Evolutionary conservation across 2,329 filamentous ascomycete species (phyloP), one percentile per base, ranked within the genome.

Genomic region (Neospermospora avenae): DNA sequence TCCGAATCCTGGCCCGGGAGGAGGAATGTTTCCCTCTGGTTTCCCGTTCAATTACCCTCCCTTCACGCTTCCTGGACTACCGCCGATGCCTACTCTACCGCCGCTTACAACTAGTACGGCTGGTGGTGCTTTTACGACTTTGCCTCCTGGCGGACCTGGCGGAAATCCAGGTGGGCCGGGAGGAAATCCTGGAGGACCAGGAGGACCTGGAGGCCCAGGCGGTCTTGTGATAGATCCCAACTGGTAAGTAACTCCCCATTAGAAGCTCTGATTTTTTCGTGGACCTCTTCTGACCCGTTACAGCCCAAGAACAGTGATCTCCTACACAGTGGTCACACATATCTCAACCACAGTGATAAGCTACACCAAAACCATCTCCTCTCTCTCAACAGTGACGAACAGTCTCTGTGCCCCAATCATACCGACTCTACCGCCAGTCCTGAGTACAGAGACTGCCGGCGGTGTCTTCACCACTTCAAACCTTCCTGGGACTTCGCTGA

Each of bases 391-490:
- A n/a, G 28, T 54, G 35, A 54, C 51, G 5, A 54, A 54, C 37
- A 54, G 35, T 42, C 4, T 54, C 22, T 54, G 35, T 28, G 51
- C 20, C 20, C 51, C 51, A 14, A 22, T 42, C 51, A 42, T 42
- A 34, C 51, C 51, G 25, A 54, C 35, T 42, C 35, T 54, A 28
- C 51, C 51, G 18, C 13, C 37, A 3, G 24, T 54, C 20, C 11
- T 39, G 5, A 54, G 34, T 8, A 41, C 51, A 20, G 51, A 42
- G 25, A 54, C 51, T 41, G 51, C 51, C 14, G 51, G 51, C 11
- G 51, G 51, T 54, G 51, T 54, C 7, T 54, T 54, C 51, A 54
- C 51, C 16, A 54, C 51, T 22, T 18, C 51, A 24, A 54, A 6
- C 4, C 14, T 28, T 13, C 51, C 35, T 16, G 51, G 34, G 25